phyloP scores from a whole-genome alignment of 108 stramenopile genomes.

The Fistulifera pelliculosa region DNA sequence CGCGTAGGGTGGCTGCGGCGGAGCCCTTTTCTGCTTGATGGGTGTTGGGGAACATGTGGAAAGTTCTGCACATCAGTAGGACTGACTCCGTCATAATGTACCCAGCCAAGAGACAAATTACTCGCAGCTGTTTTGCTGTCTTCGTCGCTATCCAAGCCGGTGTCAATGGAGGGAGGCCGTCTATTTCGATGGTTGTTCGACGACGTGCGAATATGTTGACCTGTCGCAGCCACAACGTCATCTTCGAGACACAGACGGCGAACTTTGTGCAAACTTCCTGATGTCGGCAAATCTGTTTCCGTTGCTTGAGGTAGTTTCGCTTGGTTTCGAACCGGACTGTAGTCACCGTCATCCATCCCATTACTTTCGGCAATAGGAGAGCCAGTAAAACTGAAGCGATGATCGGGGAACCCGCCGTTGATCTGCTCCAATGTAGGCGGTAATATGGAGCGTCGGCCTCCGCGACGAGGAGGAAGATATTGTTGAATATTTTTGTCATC shows the following conservation, averaged over 20 bases:
- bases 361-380: constrained; percentile 24
- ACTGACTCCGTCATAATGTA: not conserved
- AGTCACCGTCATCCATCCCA: not conserved
- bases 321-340: not conserved
- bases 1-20: not conserved
- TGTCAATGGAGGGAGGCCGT: constrained; percentile 1
- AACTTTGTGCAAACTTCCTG: constrained; percentile 26
- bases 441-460: not conserved
- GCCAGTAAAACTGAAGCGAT: constrained; percentile 29
- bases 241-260: constrained; percentile 27
- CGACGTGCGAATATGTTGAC: not conserved
- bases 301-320: constrained; percentile 1
- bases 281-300: constrained; percentile 2
- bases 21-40: constrained; percentile 1
- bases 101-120: not conserved
- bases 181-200: not conserved
- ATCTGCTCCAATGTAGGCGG: not conserved
- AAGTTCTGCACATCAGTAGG: not conserved
- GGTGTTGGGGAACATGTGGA: constrained; percentile 4
- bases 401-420: constrained; percentile 23
- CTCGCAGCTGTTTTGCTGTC: constrained; percentile 32
- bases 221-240: constrained; percentile 23
- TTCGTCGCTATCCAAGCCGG: constrained; percentile 12
- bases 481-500: not conserved
- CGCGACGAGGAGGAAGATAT: not conserved